Evolutionary conservation across 768 basidiomycete species (phyloP), one percentile per base, ranked within the genome.

Genomic region (Russula compacta): DNA sequence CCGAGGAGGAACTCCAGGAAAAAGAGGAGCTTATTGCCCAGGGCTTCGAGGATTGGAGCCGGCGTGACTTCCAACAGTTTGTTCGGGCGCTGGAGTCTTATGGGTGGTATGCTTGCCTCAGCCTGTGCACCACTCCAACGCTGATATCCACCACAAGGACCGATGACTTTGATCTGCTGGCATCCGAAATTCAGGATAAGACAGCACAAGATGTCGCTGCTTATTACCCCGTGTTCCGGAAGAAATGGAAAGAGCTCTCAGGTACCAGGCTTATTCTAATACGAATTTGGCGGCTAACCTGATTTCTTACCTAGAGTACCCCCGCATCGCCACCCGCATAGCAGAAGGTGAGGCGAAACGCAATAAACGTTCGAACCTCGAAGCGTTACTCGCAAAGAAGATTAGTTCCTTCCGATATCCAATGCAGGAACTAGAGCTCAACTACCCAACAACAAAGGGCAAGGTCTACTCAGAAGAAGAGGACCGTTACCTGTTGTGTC

Each of bases 401-500:
- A 89, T 98, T 67, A 77, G 77, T 21, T 87, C 87, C 1, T 87
- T 91, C 60, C 79, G 82, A 42, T 92, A 87, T 72, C 97, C 97
- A 1, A 93, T 98, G 86, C 95, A 98, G 71, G 95, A 97, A 72
- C 84, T 99, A 51, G 90, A 95, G 73, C 84, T 98, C 55, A 89
- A 90, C 72, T 98, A 98, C 67, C 92, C 92, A 1, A 89, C 89
- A 35, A 95, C 94, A 39, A 98, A 98, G 73, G 95, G 94, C 61
- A 98, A 98, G 69, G 88, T 93, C 6, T 99, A 95, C 73, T 88
- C 83, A 29, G 97, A 99, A 65, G 97, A 98, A 70, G 97, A 98
- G 70, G 97, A 98, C 68, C 80, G 95, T 17, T 99, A 98, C 76
- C 80, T 98, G 11, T 81, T 98, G 42, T 93, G 91, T 69, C 83